These are phyloP conservation scores for Ganoderma lingzhi DNA, from an alignment of 1,284 basidiomycete genomes.

Conservation along the genomic window DNA sequence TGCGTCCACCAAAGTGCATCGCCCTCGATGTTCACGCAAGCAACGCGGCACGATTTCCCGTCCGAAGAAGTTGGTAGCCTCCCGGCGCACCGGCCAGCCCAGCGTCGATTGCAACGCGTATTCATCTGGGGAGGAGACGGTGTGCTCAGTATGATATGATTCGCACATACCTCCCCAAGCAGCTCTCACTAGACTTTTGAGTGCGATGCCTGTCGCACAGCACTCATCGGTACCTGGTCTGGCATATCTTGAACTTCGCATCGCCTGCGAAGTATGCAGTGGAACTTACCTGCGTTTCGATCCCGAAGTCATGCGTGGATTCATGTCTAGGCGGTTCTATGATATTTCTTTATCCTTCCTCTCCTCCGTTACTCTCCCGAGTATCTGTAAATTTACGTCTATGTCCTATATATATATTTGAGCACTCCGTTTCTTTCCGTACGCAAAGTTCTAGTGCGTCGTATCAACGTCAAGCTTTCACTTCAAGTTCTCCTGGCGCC, in stretches of 20 bases:
- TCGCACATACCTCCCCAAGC: not conserved
- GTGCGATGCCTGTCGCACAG: too few species aligned
- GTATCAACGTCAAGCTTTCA: not conserved
- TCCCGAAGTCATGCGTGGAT: too few species aligned
- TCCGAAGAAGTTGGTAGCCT: not conserved
- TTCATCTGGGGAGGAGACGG: not conserved
- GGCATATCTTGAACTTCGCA: not conserved
- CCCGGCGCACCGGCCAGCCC: not conserved
- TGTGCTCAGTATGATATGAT: conserved; percentile 1
- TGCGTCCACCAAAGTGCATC: not conserved
- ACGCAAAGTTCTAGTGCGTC: too few species aligned
- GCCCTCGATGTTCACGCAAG: not conserved
- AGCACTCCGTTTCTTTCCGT: too few species aligned
- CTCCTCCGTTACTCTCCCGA: not conserved
- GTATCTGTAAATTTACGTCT: too few species aligned
- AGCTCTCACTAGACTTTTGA: not conserved
- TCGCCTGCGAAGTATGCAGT: not conserved
- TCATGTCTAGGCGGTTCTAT: too few species aligned
- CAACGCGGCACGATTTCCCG: not conserved
- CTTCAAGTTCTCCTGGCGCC: not conserved
- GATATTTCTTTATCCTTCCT: too few species aligned
- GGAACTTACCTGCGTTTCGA: too few species aligned
- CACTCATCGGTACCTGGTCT: not conserved
- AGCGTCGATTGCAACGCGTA: not conserved
- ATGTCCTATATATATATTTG: too few species aligned